A percentile compares a stretch with the other conserved stretches of the same genome.
These are phyloP conservation scores for Neurospora sp. DNA, from an alignment of 495 filamentous ascomycete genomes.

Conservation along the genomic window DNA sequence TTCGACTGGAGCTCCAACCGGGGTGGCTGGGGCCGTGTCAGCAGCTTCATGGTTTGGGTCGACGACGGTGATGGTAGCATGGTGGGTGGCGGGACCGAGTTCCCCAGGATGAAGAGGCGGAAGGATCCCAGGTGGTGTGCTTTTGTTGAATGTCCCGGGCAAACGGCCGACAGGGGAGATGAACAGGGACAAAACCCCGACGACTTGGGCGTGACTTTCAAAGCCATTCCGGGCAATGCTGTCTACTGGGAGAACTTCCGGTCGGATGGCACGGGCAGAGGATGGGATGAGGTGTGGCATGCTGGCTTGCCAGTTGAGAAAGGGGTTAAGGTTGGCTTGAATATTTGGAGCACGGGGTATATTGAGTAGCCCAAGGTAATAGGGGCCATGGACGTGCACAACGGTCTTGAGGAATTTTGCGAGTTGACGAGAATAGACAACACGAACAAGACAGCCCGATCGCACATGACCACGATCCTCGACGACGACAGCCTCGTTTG, in stretches of 20 bases:
- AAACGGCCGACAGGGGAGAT: not conserved
- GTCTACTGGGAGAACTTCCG: constrained; percentile 43
- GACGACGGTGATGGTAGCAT: constrained; percentile 19
- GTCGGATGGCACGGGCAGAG: constrained; percentile 32
- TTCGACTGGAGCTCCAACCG: constrained; percentile 35
- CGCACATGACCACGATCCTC: not conserved
- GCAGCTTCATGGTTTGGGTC: constrained; percentile 39
- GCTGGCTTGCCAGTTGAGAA: constrained; percentile 34
- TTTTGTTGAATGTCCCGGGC: constrained; percentile 30
- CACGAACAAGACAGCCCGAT: not conserved
- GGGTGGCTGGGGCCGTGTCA: constrained; percentile 37
- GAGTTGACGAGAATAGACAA: not conserved
- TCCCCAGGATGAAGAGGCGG: constrained; percentile 23
- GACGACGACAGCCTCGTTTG: not conserved
- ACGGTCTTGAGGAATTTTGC: not conserved
- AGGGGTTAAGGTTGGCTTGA: constrained; percentile 36
- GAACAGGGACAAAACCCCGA: constrained; percentile 2
- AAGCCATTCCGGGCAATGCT: constrained; percentile 33
- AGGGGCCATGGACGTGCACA: not conserved
- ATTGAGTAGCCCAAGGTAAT: constrained; percentile 6
- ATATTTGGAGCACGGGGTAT: constrained; percentile 38
- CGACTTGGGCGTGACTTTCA: constrained; percentile 28
- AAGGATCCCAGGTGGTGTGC: constrained; percentile 30
- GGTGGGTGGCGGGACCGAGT: constrained; percentile 36
- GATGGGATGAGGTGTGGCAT: constrained; percentile 39